A percentile compares a stretch with the other conserved stretches of the same genome.
These are phyloP conservation scores for Pleurotus giganteus DNA, from an alignment of 768 basidiomycete species.

Conservation along the genomic window DNA sequence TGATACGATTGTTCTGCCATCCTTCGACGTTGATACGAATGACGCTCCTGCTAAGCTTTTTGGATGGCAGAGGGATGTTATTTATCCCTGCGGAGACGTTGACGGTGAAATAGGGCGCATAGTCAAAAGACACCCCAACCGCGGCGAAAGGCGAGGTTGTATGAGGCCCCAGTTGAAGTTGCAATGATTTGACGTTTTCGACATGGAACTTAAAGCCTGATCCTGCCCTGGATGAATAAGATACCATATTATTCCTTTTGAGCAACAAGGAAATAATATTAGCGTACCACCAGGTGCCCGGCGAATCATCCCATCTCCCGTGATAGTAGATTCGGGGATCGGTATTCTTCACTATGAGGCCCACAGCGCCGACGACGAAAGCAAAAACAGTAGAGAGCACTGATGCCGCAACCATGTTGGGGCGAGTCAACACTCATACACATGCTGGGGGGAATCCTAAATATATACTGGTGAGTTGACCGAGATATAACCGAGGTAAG, in stretches of 20 bases:
- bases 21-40: constrained; percentile 52
- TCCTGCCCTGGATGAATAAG: constrained; percentile 37
- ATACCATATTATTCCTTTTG: background rate
- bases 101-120: constrained; percentile 41
- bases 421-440: background rate
- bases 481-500: background rate
- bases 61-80: constrained; percentile 38
- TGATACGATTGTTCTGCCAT: constrained; percentile 59
- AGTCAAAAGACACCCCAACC: constrained; percentile 48
- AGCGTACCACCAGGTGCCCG: constrained; percentile 56
- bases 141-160: constrained; percentile 46
- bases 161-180: constrained; percentile 45
- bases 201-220: constrained; percentile 53
- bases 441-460: background rate
- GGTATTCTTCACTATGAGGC: constrained; percentile 26
- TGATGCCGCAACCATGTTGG: background rate
- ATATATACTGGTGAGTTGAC: background rate
- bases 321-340: constrained; percentile 47
- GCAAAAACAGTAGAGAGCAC: background rate
- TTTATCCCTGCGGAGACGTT: constrained; percentile 49
- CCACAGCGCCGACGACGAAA: background rate
- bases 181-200: constrained; percentile 37
- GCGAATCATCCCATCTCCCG: constrained; percentile 50
- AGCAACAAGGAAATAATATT: background rate
- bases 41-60: constrained; percentile 25